phyloP scores from a whole-genome alignment of 495 filamentous ascomycete genomes.

The Lasiosphaeriaceae sp. region DNA sequence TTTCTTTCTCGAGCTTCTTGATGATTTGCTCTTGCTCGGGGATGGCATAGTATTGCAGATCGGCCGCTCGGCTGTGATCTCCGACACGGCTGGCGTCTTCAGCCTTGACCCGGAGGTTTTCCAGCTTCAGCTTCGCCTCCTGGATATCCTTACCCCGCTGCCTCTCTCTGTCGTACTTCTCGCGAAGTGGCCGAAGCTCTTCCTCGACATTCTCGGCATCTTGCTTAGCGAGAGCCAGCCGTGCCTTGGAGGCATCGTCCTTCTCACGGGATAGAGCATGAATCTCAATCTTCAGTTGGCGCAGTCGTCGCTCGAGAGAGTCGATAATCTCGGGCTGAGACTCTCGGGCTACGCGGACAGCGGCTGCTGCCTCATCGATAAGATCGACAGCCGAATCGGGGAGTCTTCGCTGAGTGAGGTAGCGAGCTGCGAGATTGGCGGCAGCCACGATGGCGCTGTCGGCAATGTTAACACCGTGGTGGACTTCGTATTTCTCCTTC shows the following conservation, averaged over 20 bases:
- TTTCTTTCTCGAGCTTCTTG: constrained; percentile 72
- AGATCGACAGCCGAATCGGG: constrained; percentile 96
- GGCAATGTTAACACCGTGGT: constrained; percentile 94
- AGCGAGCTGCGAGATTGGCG: constrained; percentile 83
- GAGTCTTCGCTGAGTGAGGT: constrained; percentile 82
- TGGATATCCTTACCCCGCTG: constrained; percentile 84
- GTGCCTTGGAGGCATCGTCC: constrained; percentile 82
- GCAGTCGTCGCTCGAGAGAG: constrained; percentile 79
- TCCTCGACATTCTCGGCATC: constrained; percentile 90
- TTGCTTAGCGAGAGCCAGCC: constrained; percentile 75
- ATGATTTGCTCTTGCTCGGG: constrained; percentile 84
- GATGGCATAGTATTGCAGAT: constrained; percentile 95
- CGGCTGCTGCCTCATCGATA: constrained; percentile 92
- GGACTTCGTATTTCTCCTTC: constrained; percentile 96
- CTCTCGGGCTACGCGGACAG: constrained; percentile 88
- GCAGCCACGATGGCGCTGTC: constrained; percentile 90
- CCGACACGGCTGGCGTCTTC: constrained; percentile 86
- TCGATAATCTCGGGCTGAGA: constrained; percentile 94
- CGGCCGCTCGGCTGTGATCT: constrained; percentile 77
- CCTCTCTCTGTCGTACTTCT: constrained; percentile 94
- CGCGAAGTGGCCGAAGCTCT: constrained; percentile 83
- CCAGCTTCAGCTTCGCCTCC: constrained; percentile 93
- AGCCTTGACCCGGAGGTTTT: constrained; percentile 78
- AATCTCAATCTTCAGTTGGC: constrained; percentile 94
- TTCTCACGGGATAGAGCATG: constrained; percentile 91